phyloP scores from a whole-genome alignment of 78 protist species.

The Polysphondylium violaceum region DNA sequence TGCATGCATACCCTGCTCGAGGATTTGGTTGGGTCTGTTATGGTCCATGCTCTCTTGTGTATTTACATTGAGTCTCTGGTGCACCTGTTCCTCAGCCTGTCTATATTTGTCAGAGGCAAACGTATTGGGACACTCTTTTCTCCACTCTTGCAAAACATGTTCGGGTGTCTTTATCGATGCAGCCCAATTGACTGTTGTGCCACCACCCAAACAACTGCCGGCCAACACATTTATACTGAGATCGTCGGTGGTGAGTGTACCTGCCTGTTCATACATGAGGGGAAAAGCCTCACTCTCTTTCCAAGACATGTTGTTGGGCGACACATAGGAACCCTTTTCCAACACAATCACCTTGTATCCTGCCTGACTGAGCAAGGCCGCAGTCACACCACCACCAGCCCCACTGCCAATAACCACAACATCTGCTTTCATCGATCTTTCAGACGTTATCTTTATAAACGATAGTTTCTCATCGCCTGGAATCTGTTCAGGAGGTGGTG shows the following conservation, averaged over 20 bases:
- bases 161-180: slow-evolving; percentile 77
- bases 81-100: slow-evolving; percentile 31
- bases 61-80: slow-evolving; percentile 47
- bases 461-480: slow-evolving; percentile 50
- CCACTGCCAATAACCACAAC: slow-evolving; percentile 82
- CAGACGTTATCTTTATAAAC: slow-evolving; percentile 24
- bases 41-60: background rate
- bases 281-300: slow-evolving; percentile 59
- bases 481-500: slow-evolving; percentile 59
- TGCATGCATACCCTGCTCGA: slow-evolving; percentile 13
- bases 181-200: slow-evolving; percentile 74
- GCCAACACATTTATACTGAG: slow-evolving; percentile 39
- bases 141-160: slow-evolving; percentile 31
- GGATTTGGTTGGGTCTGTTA: background rate
- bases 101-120: background rate
- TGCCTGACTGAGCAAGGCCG: slow-evolving; percentile 38
- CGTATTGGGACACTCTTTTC: slow-evolving; percentile 34
- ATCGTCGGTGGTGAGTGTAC: slow-evolving; percentile 49
- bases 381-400: slow-evolving; percentile 81
- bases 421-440: slow-evolving; percentile 63
- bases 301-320: slow-evolving; percentile 52
- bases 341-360: slow-evolving; percentile 64
- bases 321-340: slow-evolving; percentile 54
- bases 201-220: slow-evolving; percentile 80
- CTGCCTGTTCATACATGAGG: slow-evolving; percentile 68